phyloP scores from a whole-genome alignment of 2,329 filamentous ascomycete species.

The Ophiostoma fasciatum region DNA sequence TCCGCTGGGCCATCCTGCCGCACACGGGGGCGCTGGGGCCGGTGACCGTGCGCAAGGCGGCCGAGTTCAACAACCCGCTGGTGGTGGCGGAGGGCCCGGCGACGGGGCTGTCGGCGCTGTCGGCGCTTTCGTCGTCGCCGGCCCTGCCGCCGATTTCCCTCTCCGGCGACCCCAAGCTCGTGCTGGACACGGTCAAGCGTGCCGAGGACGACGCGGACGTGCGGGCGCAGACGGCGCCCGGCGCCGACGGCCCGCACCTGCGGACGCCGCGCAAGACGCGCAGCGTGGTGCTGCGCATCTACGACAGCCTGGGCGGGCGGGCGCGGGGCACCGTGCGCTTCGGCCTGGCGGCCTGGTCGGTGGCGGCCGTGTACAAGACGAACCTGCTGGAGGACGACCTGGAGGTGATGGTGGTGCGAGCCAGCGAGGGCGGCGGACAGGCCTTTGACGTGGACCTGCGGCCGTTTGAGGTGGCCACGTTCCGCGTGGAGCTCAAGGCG shows the following conservation, averaged over 20 bases:
- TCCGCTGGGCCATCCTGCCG: constrained; percentile 53
- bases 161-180: constrained; percentile 48
- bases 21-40: constrained; percentile 41
- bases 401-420: constrained; percentile 44
- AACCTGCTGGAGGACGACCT: constrained; percentile 83
- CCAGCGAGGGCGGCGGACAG: background rate
- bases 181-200: constrained; percentile 84
- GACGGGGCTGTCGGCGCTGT: too few relatives aligned
- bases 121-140: constrained; percentile 21
- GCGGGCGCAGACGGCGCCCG: constrained; percentile 32
- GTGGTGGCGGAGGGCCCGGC: too few relatives aligned
- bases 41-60: constrained; percentile 44
- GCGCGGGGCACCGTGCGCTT: constrained; percentile 41
- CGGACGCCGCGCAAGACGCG: constrained; percentile 53
- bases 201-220: constrained; percentile 78
- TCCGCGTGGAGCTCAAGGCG: constrained; percentile 17
- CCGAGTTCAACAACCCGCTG: constrained; percentile 52
- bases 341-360: constrained; percentile 51
- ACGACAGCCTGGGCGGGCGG: constrained; percentile 76
- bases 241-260: constrained; percentile 11
- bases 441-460: constrained; percentile 48
- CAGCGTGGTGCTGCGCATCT: constrained; percentile 73
- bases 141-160: constrained; percentile 43
- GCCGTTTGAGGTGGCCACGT: constrained; percentile 78
- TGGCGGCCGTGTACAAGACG: constrained; percentile 66